Evolutionary conservation across 257 asterid genomes (phyloP), one percentile per base, ranked within the genome.

Genomic region (Rauvolfia tetraphylla): DNA sequence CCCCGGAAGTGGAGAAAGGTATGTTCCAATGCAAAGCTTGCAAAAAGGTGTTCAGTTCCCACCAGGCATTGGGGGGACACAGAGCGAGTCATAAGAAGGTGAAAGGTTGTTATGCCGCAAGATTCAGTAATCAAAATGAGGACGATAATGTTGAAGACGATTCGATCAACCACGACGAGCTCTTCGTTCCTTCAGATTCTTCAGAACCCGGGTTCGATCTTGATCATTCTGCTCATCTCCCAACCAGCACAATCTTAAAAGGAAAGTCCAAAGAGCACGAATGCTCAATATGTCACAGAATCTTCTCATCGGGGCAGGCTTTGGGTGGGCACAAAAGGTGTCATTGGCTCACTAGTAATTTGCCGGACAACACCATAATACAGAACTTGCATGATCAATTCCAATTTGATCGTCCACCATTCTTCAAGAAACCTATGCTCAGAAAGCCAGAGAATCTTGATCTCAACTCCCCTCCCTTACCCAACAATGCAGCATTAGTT

Each of bases 11-110:
- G 66, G 89, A 73, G 72, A 91, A 86, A 65, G 87, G 88, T 5
- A 57, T 76, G 77, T 93, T 91, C 57, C 97, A 90, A 73, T 94
- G 97, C 84, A 94, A 87, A 80, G 90, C 89, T 38, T 94, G 98
- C 29, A 89, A 87, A 83, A 92, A 92, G 78, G 78, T 86, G 14
- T 92, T 94, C 79, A 90, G 41, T 76, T 92, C 97, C 44, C 97
- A 94, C 68, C 98, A 92, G 81, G 98, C 97, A n/a, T 82, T 94
- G 68, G 97, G 97, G 5, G 98, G 98, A 4, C 98, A 94, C 23
- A 85, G 98, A 74, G 98, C 98, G 5, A 94, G 98, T 68, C 98
- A 94, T 73, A 94, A 92, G 87, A 94, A 92, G 86, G 97, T 94
- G 29, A 94, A 92, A 66, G 97, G 97, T 0, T 94, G 98, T 53